A percentile compares a stretch with the other conserved stretches of the same genome.
Conservation (phyloP, 2,329 filamentous ascomycete genomes). For the Ophiocordyceps robertsii region DNA sequence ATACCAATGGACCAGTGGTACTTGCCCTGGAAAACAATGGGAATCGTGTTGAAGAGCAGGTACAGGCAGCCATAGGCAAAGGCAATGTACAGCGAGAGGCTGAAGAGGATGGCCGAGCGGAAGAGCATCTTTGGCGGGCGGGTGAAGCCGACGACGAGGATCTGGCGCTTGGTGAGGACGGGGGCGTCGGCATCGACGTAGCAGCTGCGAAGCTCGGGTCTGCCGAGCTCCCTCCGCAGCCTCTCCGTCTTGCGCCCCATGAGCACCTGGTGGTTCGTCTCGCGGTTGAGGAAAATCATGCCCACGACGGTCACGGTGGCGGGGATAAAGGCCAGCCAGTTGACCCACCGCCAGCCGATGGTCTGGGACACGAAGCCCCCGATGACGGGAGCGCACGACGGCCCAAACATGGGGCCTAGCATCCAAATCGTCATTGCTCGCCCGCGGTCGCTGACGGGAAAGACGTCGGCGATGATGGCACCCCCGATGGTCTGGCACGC, state of each 20-base stretch:
- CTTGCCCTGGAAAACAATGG: slow-evolving; percentile 31
- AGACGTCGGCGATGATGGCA: slow-evolving; percentile 41
- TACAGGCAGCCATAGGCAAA: slow-evolving; percentile 39
- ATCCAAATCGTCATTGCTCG: slow-evolving; percentile 37
- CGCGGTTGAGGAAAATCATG: slow-evolving; percentile 23
- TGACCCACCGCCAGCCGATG: slow-evolving; percentile 38
- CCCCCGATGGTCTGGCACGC: slow-evolving; percentile 37
- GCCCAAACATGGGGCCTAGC: slow-evolving; percentile 45
- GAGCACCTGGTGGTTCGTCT: slow-evolving; percentile 28
- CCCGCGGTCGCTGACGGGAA: slow-evolving; percentile 31
- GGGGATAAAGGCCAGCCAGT: slow-evolving; percentile 39
- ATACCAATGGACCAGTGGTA: slow-evolving; percentile 33
- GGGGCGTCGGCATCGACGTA: slow-evolving; percentile 24
- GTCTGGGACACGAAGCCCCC: slow-evolving; percentile 35
- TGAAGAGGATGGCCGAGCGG: slow-evolving; percentile 31
- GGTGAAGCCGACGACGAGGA: slow-evolving; percentile 33
- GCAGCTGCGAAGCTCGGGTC: slow-evolving; percentile 28
- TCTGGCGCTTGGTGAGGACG: slow-evolving; percentile 9
- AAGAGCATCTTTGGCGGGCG: slow-evolving; percentile 39
- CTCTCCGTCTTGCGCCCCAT: slow-evolving; percentile 33
- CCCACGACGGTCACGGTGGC: slow-evolving; percentile 10
- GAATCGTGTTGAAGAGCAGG: slow-evolving; percentile 39
- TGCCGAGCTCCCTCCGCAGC: slow-evolving; percentile 29
- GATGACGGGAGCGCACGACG: slow-evolving; percentile 31
- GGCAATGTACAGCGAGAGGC: slow-evolving; percentile 34